phyloP scores from a whole-genome alignment of 2,329 filamentous ascomycete genomes.

The Hymenoscyphus salicellus region DNA sequence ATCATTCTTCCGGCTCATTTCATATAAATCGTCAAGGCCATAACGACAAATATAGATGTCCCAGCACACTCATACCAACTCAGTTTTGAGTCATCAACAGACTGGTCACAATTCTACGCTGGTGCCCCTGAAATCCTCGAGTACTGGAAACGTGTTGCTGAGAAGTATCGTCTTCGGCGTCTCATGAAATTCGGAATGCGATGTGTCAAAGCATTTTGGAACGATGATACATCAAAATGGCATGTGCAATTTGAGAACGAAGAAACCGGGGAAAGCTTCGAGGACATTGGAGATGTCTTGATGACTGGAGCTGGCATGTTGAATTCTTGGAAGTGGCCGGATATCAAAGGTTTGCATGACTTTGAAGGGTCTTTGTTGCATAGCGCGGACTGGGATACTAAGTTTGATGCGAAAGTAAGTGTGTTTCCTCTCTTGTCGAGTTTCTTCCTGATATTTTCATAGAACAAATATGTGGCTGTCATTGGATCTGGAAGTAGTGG shows the following conservation, averaged over 20 bases:
- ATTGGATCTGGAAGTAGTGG: constrained; percentile 53
- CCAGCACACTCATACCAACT: constrained; percentile 58
- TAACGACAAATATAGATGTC: too few species aligned
- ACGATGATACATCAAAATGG: constrained; percentile 57
- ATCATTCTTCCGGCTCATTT: too few species aligned
- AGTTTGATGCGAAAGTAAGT: constrained; percentile 4
- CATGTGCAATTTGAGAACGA: constrained; percentile 45
- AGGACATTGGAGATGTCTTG: constrained; percentile 57
- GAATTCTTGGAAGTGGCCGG: constrained; percentile 62
- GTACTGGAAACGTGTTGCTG: constrained; percentile 63
- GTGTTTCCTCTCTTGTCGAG: not conserved
- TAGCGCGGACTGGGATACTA: constrained; percentile 58
- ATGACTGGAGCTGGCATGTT: constrained; percentile 64
- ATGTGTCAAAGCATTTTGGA: constrained; percentile 52
- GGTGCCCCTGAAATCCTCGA: constrained; percentile 64
- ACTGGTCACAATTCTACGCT: constrained; percentile 68
- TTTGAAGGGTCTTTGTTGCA: constrained; percentile 53
- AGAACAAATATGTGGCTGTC: constrained; percentile 47
- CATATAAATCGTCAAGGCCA: too few species aligned
- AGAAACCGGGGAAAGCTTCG: constrained; percentile 38
- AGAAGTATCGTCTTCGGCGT: constrained; percentile 51
- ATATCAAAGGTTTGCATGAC: constrained; percentile 54
- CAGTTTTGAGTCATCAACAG: constrained; percentile 63
- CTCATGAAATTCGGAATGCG: constrained; percentile 47
- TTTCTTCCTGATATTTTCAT: constrained; percentile 1